A percentile compares a stretch with the other conserved stretches of the same genome.
These are phyloP conservation scores for Dionaea muscipula DNA, from an alignment of 179 eudicot species.

Conservation along the genomic window DNA sequence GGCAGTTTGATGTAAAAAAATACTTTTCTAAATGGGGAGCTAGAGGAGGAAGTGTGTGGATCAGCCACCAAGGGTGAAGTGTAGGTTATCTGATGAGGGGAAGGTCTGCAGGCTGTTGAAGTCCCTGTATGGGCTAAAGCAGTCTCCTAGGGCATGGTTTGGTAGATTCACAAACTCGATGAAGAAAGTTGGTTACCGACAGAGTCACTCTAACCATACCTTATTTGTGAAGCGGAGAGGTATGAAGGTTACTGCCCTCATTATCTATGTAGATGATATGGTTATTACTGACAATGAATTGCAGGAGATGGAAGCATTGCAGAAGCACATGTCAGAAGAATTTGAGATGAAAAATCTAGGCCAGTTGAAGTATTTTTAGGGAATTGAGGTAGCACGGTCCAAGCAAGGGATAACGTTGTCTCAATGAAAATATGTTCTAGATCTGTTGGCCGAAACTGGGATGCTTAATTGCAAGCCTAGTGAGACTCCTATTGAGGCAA, in stretches of 20 bases:
- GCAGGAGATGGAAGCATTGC: background rate
- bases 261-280: constrained; percentile 1
- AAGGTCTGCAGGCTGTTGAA: background rate
- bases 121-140: background rate
- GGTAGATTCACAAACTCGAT: background rate
- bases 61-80: background rate
- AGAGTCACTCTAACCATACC: background rate
- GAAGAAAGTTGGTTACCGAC: background rate
- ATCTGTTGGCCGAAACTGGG: background rate
- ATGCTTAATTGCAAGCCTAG: background rate
- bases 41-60: constrained; percentile 1
- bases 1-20: background rate
- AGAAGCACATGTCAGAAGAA: background rate
- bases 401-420: background rate
- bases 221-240: background rate
- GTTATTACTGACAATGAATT: background rate
- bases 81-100: too few species aligned
- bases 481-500: background rate
- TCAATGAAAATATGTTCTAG: background rate
- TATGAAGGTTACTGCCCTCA: background rate
- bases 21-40: background rate
- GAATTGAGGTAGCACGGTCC: background rate
- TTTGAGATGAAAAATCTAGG: background rate
- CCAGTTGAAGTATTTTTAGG: background rate
- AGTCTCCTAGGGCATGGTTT: background rate